These are phyloP conservation scores for Millerago galiae DNA, from an alignment of 805 yeast genomes.

Conservation along the genomic window DNA sequence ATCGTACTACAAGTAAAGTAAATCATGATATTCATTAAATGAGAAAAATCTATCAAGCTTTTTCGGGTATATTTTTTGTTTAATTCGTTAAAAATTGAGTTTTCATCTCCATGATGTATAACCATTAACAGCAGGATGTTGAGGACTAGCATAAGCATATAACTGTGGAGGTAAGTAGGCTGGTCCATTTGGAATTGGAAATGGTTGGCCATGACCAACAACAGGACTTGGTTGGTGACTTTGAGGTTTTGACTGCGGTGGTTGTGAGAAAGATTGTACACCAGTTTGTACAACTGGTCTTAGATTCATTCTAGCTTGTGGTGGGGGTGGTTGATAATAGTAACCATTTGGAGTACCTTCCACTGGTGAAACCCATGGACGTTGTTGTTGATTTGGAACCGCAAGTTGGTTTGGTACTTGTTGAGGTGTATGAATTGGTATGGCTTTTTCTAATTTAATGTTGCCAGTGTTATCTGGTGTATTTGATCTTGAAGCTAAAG, in stretches of 20 bases:
- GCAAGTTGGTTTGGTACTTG: too few species aligned
- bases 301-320: neutral
- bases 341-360: neutral
- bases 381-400: slow-evolving; percentile 1
- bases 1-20: too few species aligned
- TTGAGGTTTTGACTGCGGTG: slow-evolving; percentile 1
- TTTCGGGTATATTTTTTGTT: too few species aligned
- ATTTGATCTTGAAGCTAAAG: slow-evolving; percentile 13
- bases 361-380: neutral
- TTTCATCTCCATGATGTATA: slow-evolving; percentile 25
- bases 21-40: too few species aligned
- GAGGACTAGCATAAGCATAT: slow-evolving; percentile 24
- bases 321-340: slow-evolving; percentile 1
- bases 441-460: neutral
- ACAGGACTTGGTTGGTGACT: slow-evolving; percentile 2
- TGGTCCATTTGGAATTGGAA: slow-evolving; percentile 3
- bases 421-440: neutral
- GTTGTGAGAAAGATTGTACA: neutral
- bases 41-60: too few species aligned
- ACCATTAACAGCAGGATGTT: slow-evolving; percentile 23
- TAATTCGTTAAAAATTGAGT: too few species aligned
- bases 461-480: slow-evolving; percentile 8
- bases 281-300: neutral
- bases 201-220: slow-evolving; percentile 2
- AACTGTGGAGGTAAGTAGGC: slow-evolving; percentile 27